Percentiles rank a stretch among this genome's conserved stretches.
These are phyloP conservation scores for Phytophthora megakarya DNA, from an alignment of 352 stramenopile genomes.

Conservation along the genomic window DNA sequence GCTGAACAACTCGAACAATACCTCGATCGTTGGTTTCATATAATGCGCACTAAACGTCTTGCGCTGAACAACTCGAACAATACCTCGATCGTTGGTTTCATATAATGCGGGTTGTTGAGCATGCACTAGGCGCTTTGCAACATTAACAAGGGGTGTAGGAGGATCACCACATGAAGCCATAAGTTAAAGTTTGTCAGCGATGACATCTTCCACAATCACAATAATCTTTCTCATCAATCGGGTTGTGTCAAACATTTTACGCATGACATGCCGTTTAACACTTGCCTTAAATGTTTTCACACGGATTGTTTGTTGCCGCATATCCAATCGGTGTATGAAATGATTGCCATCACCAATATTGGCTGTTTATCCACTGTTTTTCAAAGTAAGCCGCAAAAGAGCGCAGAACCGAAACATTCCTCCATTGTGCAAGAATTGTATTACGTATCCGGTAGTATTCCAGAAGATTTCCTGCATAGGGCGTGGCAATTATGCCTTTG, in stretches of 20 bases:
- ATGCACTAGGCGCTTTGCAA: neutral
- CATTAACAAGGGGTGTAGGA: neutral
- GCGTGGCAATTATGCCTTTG: constrained; percentile 8
- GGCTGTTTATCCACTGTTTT: neutral
- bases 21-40: too few species aligned
- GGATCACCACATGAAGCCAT: neutral
- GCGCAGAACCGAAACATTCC: neutral
- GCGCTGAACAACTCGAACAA: too few species aligned
- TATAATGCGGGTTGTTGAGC: too few species aligned
- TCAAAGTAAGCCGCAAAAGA: constrained; percentile 3
- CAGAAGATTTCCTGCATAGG: neutral
- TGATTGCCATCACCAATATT: constrained; percentile 13
- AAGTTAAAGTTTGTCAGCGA: constrained; percentile 1
- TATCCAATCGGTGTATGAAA: neutral
- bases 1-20: too few species aligned
- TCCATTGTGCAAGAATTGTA: neutral
- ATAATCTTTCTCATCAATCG: neutral
- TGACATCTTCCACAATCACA: constrained; percentile 5
- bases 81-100: too few species aligned
- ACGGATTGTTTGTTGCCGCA: neutral
- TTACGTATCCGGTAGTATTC: constrained; percentile 7
- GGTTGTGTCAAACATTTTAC: constrained; percentile 8
- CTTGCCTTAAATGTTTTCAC: constrained; percentile 14
- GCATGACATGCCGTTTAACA: constrained; percentile 5
- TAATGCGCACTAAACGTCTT: too few species aligned